Base-by-base conservation (phyloP, 495 filamentous ascomycete species). In the Penicillium coprophilum region DNA sequence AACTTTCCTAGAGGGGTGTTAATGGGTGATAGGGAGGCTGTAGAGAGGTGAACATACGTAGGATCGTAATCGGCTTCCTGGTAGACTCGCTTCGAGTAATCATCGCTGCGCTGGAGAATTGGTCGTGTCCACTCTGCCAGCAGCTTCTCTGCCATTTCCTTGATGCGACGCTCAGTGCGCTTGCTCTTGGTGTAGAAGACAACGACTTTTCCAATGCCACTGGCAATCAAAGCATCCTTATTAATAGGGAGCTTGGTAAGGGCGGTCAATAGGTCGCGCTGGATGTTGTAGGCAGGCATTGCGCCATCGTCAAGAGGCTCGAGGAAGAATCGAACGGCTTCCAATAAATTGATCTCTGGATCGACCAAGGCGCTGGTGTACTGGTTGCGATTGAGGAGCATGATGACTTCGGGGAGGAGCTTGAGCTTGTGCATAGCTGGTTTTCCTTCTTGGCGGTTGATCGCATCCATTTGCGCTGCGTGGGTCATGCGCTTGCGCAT, bases 111-210 rank as follows among this genome's bases (percentile, higher is more conserved):
- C 71, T 94, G 92, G 46, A 99, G 80, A 54, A 97, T 95, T n/a
- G 93, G 91, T 10, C 95, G 83, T 44, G 90, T 96, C 95, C 95
- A 99, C 69, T 97, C 95, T 21, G 88, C 88, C 30, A 97, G 74
- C 30, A 97, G 78, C 36, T 87, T 84, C 77, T 97, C 92, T 1
- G 95, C 95, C 67, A 88, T 86, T 47, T 92, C 89, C 79, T 97
- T 97, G 80, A 99, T 96, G 50, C 78, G 79, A 6, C 83, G 73
- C 73, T 96, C 87, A 7, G 90, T 88, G 43, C 87, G 85, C 77
- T 90, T 93, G 80, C 88, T 92, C 73, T 92, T 91, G 36, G 91
- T 97, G 75, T 99, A 99, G 78, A 96, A 97, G 50, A 94, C 81
- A 28, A 96, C 85, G 28, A 99, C 89, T 66, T 96, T 97, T 63